Conservation (phyloP, 257 asterid species). For the Ocimum tenuiflorum region DNA sequence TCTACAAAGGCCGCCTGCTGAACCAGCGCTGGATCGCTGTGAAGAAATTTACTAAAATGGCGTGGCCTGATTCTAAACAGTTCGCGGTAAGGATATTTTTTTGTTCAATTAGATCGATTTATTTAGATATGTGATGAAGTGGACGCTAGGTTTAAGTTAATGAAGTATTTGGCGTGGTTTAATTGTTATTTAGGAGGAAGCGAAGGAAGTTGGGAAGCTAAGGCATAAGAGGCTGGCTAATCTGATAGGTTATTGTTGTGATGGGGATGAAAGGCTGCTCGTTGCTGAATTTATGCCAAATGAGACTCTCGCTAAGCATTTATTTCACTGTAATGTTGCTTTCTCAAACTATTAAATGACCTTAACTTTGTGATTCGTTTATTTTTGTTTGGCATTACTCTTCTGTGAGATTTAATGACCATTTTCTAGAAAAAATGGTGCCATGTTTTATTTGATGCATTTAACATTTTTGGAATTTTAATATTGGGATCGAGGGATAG, state of each 20-base stretch:
- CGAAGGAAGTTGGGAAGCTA: constrained; percentile 91
- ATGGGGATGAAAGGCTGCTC: constrained; percentile 93
- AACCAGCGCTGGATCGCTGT: constrained; percentile 91
- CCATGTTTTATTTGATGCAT: not conserved
- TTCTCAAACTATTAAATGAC: not conserved
- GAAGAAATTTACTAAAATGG: constrained; percentile 75
- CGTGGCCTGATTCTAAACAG: constrained; percentile 97
- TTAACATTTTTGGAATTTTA: not conserved
- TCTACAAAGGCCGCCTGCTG: constrained; percentile 71
- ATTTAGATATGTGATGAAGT: not conserved
- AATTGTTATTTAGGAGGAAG: constrained; percentile 60
- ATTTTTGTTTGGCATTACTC: constrained; percentile 1
- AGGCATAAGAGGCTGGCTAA: constrained; percentile 94
- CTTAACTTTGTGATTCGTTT: constrained; percentile 7
- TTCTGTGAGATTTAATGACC: not conserved
- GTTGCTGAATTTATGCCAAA: constrained; percentile 96
- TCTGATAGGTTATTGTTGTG: constrained; percentile 93
- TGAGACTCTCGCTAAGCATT: constrained; percentile 95
- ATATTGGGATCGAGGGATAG: not conserved
- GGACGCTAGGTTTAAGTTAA: constrained; percentile 22
- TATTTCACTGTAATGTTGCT: constrained; percentile 67
- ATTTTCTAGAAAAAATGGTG: not conserved
- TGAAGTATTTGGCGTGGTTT: constrained; percentile 15
- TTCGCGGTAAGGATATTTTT: constrained; percentile 45
- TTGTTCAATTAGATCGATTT: not conserved